Conservation (phyloP, 345 rosid genomes). For the Eucalyptus polybractea region DNA sequence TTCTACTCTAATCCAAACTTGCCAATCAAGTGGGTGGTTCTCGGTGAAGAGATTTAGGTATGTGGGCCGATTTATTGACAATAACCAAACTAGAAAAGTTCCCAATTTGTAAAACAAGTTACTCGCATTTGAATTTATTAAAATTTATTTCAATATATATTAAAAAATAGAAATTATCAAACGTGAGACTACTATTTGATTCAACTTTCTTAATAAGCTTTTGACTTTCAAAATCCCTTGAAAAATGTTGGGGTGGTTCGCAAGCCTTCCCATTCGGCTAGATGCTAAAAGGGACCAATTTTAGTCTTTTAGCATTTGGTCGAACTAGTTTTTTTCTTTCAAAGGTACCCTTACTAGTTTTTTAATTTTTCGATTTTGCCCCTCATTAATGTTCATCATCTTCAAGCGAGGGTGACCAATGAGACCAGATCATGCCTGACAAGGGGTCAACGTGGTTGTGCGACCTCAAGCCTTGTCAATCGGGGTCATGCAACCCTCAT, state of each 20-base stretch:
- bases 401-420: rapidly evolving
- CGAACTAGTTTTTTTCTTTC: too few species aligned
- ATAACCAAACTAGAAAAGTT: background rate
- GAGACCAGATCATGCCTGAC: rapidly evolving
- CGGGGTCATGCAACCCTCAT: rapidly evolving
- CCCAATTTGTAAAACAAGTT: background rate
- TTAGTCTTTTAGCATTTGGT: rapidly evolving
- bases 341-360: too few species aligned
- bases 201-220: rapidly evolving
- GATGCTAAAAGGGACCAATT: rapidly evolving
- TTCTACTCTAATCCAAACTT: background rate
- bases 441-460: rapidly evolving
- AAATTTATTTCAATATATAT: background rate
- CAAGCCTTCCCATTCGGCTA: too few species aligned
- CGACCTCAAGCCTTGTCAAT: rapidly evolving
- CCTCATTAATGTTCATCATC: rapidly evolving
- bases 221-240: too few species aligned
- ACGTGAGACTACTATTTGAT: rapidly evolving
- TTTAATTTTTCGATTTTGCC: too few species aligned
- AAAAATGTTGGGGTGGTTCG: too few species aligned
- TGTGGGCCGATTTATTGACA: rapidly evolving
- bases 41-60: rapidly evolving
- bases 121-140: background rate
- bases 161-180: background rate
- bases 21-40: rapidly evolving